These are phyloP conservation scores for Raddia guianensis DNA, from an alignment of 176 grass and related monocot genomes.

Conservation along the genomic window DNA sequence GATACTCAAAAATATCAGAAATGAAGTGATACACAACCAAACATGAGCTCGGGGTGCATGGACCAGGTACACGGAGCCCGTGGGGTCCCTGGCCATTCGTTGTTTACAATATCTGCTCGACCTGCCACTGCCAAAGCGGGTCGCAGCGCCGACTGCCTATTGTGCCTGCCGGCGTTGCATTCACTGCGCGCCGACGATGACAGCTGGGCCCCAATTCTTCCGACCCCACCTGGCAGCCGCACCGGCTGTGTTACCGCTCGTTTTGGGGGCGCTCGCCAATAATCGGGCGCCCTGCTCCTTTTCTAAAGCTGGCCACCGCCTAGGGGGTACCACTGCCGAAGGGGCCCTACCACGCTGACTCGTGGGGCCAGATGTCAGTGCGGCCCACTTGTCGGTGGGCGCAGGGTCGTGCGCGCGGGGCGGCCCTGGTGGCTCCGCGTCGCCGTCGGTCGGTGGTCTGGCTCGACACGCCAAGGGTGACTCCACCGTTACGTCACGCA, in stretches of 20 bases:
- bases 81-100: not conserved
- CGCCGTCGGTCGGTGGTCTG: not conserved
- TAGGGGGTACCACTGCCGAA: no score
- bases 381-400: not conserved
- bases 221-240: not conserved
- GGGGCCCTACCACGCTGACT: not conserved
- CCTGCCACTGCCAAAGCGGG: not conserved
- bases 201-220: rapidly evolving
- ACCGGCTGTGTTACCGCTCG: no score
- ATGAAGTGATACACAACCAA: no score
- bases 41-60: not conserved
- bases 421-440: not conserved
- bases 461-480: not conserved
- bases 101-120: conserved; percentile 24
- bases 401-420: no score
- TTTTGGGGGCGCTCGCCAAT: not conserved
- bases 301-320: not conserved
- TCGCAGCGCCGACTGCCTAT: not conserved
- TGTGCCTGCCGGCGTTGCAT: not conserved
- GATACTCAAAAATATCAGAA: no score
- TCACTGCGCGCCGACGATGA: not conserved
- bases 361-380: not conserved
- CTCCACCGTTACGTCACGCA: not conserved
- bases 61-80: not conserved
- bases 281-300: not conserved